These are phyloP conservation scores for Phaffomyces antillensis DNA, from an alignment of 805 yeast species.

Conservation along the genomic window DNA sequence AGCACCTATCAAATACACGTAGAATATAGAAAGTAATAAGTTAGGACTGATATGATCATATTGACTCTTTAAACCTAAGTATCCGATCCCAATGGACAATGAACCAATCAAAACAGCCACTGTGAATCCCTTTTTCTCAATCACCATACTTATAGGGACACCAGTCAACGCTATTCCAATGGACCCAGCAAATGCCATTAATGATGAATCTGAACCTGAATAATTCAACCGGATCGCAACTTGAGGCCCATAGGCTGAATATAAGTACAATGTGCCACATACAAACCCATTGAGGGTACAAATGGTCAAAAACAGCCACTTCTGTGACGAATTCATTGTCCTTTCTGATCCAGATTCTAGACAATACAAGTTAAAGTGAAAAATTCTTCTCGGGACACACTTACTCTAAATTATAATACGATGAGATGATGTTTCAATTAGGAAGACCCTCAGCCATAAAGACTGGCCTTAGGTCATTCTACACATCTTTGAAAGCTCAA, in stretches of 20 bases:
- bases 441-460: too few species aligned
- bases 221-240: conserved; percentile 51
- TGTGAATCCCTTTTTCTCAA: conserved; percentile 57
- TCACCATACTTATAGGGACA: conserved; percentile 58
- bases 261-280: conserved; percentile 71
- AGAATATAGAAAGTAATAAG: conserved; percentile 34
- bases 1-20: conserved; percentile 51
- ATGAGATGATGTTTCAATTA: too few species aligned
- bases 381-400: too few species aligned
- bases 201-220: conserved; percentile 54
- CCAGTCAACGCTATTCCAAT: conserved; percentile 59
- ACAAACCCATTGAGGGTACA: conserved; percentile 38
- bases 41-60: conserved; percentile 32
- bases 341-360: too few species aligned
- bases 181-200: conserved; percentile 61
- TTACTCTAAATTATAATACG: too few species aligned
- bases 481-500: neutral
- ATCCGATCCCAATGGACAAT: conserved; percentile 43
- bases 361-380: too few species aligned
- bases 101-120: conserved; percentile 47
- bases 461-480: neutral
- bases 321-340: neutral
- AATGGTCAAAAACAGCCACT: conserved; percentile 8
- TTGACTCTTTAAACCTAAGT: conserved; percentile 45
- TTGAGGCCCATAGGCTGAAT: conserved; percentile 75